phyloP scores from a whole-genome alignment of 306 rosid genomes.

The Vigna radiata region DNA sequence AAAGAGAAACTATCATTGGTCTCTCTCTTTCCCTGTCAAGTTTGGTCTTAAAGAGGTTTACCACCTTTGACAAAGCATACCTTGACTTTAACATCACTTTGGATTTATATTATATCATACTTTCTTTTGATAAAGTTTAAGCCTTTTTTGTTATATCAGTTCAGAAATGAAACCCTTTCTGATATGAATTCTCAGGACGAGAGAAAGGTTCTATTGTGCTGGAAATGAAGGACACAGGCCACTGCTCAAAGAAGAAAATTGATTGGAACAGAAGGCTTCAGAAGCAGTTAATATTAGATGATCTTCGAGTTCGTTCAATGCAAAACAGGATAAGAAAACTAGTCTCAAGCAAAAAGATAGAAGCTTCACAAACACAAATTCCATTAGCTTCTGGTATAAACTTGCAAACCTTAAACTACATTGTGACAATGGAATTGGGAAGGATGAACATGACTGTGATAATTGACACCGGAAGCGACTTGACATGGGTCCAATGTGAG shows the following conservation, averaged over 20 bases:
- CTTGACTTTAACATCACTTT: neutral
- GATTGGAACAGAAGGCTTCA: slow-evolving; percentile 53
- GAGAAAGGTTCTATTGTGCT: slow-evolving; percentile 67
- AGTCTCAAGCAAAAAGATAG: slow-evolving; percentile 31
- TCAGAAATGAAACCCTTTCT: slow-evolving; percentile 25
- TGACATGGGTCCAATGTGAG: slow-evolving; percentile 86
- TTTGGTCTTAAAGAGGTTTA: slow-evolving; percentile 20
- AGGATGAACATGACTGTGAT: slow-evolving; percentile 67
- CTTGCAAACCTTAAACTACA: slow-evolving; percentile 73
- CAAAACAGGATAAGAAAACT: slow-evolving; percentile 49
- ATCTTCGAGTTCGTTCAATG: slow-evolving; percentile 58
- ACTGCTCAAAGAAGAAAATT: slow-evolving; percentile 58
- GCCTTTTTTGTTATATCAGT: neutral
- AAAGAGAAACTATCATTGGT: slow-evolving; percentile 30
- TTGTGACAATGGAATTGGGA: slow-evolving; percentile 71
- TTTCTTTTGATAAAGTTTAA: slow-evolving; percentile 1
- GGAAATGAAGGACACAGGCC: slow-evolving; percentile 74
- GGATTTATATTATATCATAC: slow-evolving; percentile 3
- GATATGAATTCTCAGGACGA: slow-evolving; percentile 53
- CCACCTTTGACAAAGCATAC: slow-evolving; percentile 33
- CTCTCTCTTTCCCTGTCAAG: slow-evolving; percentile 23
- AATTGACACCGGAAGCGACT: slow-evolving; percentile 92
- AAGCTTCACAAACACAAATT: slow-evolving; percentile 62
- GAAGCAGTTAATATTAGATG: slow-evolving; percentile 57
- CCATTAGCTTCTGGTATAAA: slow-evolving; percentile 71